Base-by-base conservation (phyloP, 2,329 filamentous ascomycete species). In the Colletotrichum sublineola region DNA sequence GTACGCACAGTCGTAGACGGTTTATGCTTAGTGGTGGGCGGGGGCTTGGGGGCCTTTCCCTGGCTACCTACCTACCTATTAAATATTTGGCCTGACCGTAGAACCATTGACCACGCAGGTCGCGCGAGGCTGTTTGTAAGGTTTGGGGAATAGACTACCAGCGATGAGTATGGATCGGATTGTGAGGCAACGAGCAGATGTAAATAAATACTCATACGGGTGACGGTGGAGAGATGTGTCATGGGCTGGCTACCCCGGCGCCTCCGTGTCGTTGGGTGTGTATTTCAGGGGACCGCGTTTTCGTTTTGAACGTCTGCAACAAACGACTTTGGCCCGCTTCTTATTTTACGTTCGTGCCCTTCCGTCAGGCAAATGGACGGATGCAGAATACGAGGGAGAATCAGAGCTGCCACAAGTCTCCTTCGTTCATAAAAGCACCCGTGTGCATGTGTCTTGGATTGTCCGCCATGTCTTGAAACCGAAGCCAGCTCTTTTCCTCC, bases 151-250 rank as follows among this genome's bases (percentile, higher is more conserved):
- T 5, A 33, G 29, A 31, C 44, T 15, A 33, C 36, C 18, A n/a
- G 8, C 8, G 1, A 31, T 15, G 31, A 48, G 33, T 20, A 29
- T 36, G 33, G 14, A 48, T 38, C 15, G 46, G 33, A 40, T 53
- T 24, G n/a, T 63, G 46, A 53, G n/a, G 61, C 24, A 33, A 52
- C 29, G 12, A 38, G 33, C 53, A 63, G n/a, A 63, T 40, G n/a
- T 29, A 42, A 31, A 42, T 31, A 14, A 50, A 31, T 2, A 42
- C 29, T 40, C 20, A 12, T 18, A 52, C 20, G 20, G 44, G 33
- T 15, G 46, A 50, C 33, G 38, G 20, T 14, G 12, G 29, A 46
- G 50, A 15, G n/a, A 20, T 53, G 50, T 53, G 29, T 33, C 29
- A 50, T 62, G 2, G 61, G 36, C n/a, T 52, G 48, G 36, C 33